Evolutionary conservation across 2,329 filamentous ascomycete species (phyloP).

Genomic region (Claviceps sp.): DNA sequence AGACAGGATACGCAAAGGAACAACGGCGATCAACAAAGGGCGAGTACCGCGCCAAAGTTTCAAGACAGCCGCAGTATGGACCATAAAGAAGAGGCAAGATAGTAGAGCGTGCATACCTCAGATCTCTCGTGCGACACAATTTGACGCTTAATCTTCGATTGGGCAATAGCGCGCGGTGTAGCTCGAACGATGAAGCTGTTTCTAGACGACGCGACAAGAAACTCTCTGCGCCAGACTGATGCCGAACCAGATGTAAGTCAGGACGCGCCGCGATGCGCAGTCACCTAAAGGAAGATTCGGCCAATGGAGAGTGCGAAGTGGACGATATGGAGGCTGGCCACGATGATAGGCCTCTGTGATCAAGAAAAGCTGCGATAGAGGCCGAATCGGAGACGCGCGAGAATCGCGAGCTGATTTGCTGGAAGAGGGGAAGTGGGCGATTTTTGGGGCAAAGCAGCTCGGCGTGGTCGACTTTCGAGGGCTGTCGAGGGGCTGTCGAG

Average conservation of each 20-base stretch:
- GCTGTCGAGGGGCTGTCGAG: constrained; percentile 2
- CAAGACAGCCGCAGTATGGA: background rate
- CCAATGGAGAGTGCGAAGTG: constrained; percentile 34
- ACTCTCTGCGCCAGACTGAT: constrained; percentile 13
- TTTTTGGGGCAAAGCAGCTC: constrained; percentile 8
- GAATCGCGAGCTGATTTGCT: constrained; percentile 39
- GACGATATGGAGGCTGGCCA: constrained; percentile 27
- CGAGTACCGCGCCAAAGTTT: background rate
- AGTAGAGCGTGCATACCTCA: constrained; percentile 2
- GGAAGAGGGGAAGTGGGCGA: constrained; percentile 10
- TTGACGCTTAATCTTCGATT: background rate
- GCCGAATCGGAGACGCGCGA: constrained; percentile 20
- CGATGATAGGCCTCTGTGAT: constrained; percentile 39
- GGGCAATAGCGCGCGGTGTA: constrained; percentile 7
- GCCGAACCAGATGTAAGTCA: constrained; percentile 9
- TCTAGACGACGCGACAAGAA: constrained; percentile 7
- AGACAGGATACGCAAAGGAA: background rate
- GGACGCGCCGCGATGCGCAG: constrained; percentile 14
- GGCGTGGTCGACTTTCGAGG: background rate
- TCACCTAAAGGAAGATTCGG: constrained; percentile 37
- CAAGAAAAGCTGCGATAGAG: constrained; percentile 23
- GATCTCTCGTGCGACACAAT: constrained; percentile 3
- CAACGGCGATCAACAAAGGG: background rate
- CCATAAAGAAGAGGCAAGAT: background rate
- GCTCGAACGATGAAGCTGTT: constrained; percentile 6